Percentiles rank a stretch among this genome's conserved stretches.
These are phyloP conservation scores for Ajuga chamaepitys DNA, from an alignment of 257 asterid species.

Conservation along the genomic window DNA sequence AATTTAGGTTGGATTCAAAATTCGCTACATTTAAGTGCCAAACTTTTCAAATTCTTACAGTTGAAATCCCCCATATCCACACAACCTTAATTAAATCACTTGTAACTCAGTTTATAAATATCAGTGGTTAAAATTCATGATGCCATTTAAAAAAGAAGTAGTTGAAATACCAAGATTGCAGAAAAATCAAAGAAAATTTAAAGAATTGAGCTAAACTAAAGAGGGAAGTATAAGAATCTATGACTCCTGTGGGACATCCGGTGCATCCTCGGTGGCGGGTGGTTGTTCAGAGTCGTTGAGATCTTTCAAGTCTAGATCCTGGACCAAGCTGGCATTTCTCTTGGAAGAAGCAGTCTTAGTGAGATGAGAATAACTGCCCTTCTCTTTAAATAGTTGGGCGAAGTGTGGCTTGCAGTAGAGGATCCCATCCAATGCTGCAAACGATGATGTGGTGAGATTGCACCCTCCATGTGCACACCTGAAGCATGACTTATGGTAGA, in stretches of 20 bases:
- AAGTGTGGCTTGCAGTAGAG: slow-evolving; percentile 92
- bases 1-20: no score
- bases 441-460: slow-evolving; percentile 57
- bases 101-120: no score
- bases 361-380: slow-evolving; percentile 73
- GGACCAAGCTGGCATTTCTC: slow-evolving; percentile 24
- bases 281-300: neutral
- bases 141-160: no score
- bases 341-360: slow-evolving; percentile 46
- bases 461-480: slow-evolving; percentile 94
- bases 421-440: slow-evolving; percentile 82
- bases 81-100: no score
- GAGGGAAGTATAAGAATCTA: neutral
- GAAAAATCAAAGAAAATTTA: neutral
- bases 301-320: neutral
- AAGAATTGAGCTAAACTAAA: neutral
- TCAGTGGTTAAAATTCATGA: no score
- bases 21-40: no score
- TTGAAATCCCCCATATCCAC: no score
- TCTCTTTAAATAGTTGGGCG: slow-evolving; percentile 83
- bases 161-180: neutral
- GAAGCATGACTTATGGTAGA: slow-evolving; percentile 81
- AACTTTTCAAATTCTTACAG: no score
- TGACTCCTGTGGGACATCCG: neutral
- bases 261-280: neutral